A percentile compares a stretch with the other conserved stretches of the same genome.
These are phyloP conservation scores for Voacanga thouarsii DNA, from an alignment of 257 asterid species.

Conservation along the genomic window DNA sequence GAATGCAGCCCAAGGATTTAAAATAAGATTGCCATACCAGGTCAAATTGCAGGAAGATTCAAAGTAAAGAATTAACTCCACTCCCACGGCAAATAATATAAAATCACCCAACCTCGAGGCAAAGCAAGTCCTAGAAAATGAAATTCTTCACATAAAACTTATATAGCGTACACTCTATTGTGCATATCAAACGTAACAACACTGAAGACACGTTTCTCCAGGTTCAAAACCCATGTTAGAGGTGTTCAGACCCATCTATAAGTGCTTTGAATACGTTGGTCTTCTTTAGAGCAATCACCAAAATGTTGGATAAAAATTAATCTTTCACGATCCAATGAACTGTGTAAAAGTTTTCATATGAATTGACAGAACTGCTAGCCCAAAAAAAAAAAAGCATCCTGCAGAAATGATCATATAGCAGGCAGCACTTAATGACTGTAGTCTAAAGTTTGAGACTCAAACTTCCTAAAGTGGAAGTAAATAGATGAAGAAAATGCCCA, in stretches of 20 bases:
- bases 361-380: neutral
- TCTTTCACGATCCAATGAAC: neutral
- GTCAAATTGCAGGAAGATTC: slow-evolving; percentile 2
- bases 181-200: neutral
- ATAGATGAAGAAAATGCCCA: neutral
- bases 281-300: neutral
- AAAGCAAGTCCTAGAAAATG: neutral
- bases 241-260: neutral
- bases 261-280: neutral
- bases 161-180: neutral
- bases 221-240: neutral
- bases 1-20: neutral
- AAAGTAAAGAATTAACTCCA: neutral
- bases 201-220: neutral
- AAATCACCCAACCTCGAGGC: neutral
- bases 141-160: neutral
- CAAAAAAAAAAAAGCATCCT: neutral
- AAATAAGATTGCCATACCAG: neutral
- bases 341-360: neutral
- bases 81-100: neutral
- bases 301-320: neutral
- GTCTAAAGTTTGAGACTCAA: neutral
- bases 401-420: neutral
- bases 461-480: neutral
- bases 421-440: neutral